Conservation (phyloP, 768 basidiomycete species). For the Clathrus columnatus region DNA sequence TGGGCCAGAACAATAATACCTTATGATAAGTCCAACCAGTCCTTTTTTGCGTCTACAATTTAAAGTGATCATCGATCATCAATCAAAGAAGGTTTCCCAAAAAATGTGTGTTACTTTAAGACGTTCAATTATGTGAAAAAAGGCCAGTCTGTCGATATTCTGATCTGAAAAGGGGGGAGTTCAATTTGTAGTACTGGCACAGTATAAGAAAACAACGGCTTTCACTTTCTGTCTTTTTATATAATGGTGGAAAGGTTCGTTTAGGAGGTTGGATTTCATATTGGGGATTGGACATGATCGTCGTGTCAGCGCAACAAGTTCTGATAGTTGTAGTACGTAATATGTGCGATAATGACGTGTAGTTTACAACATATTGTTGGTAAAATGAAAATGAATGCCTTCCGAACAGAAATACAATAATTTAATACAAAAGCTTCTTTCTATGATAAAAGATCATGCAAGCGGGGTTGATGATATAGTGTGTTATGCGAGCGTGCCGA, state of each 20-base stretch:
- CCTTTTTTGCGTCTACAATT: constrained; percentile 79
- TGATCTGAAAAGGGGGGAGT: constrained; percentile 22
- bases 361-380: not conserved
- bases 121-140: constrained; percentile 82
- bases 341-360: not conserved
- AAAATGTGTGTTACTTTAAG: constrained; percentile 58
- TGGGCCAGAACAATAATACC: too few species aligned
- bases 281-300: not conserved
- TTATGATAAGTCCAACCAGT: constrained; percentile 91
- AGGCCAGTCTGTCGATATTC: constrained; percentile 68
- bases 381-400: not conserved
- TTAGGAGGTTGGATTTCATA: constrained; percentile 14
- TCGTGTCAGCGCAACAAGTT: not conserved
- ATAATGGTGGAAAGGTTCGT: constrained; percentile 54
- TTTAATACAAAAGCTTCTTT: not conserved
- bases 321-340: not conserved
- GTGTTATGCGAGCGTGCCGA: not conserved
- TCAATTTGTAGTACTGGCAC: not conserved
- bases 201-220: not conserved
- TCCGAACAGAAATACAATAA: not conserved
- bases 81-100: not conserved
- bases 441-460: not conserved
- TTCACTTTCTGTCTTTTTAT: constrained; percentile 30
- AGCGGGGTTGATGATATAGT: not conserved
- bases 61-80: not conserved